These are phyloP conservation scores for Trichoderma sp. DNA, from an alignment of 2,329 filamentous ascomycete species.

Conservation along the genomic window DNA sequence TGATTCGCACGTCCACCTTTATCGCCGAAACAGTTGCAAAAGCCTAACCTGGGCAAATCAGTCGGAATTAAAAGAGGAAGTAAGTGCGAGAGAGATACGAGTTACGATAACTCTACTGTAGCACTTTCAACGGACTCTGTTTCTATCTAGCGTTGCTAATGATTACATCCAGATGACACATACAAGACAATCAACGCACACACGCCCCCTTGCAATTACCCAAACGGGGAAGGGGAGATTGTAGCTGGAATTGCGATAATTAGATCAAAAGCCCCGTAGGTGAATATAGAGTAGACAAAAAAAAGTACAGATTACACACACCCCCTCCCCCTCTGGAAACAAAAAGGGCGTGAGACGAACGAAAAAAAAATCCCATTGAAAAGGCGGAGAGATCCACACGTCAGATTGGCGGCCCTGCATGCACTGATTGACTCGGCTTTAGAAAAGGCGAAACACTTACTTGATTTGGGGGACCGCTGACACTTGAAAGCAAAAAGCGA, in stretches of 20 bases:
- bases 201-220: not conserved
- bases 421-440: not conserved
- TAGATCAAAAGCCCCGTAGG: not conserved
- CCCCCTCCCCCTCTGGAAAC: not conserved
- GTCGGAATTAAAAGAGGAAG: not conserved
- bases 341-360: not conserved
- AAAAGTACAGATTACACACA: not conserved
- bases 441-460: not conserved
- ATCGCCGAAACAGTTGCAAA: not conserved
- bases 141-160: not conserved
- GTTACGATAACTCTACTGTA: not conserved
- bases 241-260: not conserved
- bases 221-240: not conserved
- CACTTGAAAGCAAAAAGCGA: not conserved
- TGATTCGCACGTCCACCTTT: not conserved
- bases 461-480: not conserved
- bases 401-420: conserved; percentile 18
- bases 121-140: not conserved
- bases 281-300: not conserved
- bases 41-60: not conserved
- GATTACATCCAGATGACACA: not conserved
- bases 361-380: not conserved
- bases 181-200: not conserved
- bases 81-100: not conserved
- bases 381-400: conserved; percentile 2